Evolutionary conservation across 2,329 filamentous ascomycete genomes (phyloP).

Genomic region (Teratosphaeria viscida): DNA sequence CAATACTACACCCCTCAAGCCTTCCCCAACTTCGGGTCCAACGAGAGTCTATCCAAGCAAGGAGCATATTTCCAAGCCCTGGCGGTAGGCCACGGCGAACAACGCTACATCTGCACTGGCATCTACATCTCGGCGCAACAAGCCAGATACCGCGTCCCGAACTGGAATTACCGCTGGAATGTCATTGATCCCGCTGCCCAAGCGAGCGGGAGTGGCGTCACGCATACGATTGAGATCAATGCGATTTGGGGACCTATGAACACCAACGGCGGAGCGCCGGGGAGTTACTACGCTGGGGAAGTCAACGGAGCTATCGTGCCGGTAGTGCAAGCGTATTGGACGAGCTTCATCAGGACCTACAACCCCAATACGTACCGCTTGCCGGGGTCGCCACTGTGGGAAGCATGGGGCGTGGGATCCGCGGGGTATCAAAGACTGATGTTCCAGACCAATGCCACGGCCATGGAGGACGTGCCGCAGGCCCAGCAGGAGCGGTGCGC

Average conservation of each 20-base stretch:
- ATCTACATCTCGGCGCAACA: conserved; percentile 43
- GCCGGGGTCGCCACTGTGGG: conserved; percentile 42
- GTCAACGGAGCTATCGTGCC: conserved; percentile 49
- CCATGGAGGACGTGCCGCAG: conserved; percentile 28
- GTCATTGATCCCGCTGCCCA: conserved; percentile 50
- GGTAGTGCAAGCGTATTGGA: conserved; percentile 61
- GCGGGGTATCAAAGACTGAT: conserved; percentile 23
- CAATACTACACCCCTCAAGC: conserved; percentile 44
- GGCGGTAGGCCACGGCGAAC: conserved; percentile 51
- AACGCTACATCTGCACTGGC: conserved; percentile 55
- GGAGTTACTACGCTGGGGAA: conserved; percentile 43
- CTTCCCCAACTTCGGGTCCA: conserved; percentile 35
- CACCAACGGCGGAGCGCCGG: conserved; percentile 38
- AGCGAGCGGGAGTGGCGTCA: conserved; percentile 49
- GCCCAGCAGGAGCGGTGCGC: conserved; percentile 35
- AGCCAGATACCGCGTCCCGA: conserved; percentile 28
- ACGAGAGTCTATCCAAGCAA: conserved; percentile 3
- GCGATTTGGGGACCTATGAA: conserved; percentile 58
- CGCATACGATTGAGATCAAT: conserved; percentile 55
- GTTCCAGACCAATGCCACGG: conserved; percentile 30
- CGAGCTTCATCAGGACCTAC: conserved; percentile 56
- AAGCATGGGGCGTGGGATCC: conserved; percentile 28
- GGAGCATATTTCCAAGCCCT: conserved; percentile 51
- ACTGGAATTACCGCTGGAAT: conserved; percentile 61
- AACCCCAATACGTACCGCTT: conserved; percentile 53